phyloP scores from a whole-genome alignment of 768 basidiomycete species.

The Termitomyces sp. region DNA sequence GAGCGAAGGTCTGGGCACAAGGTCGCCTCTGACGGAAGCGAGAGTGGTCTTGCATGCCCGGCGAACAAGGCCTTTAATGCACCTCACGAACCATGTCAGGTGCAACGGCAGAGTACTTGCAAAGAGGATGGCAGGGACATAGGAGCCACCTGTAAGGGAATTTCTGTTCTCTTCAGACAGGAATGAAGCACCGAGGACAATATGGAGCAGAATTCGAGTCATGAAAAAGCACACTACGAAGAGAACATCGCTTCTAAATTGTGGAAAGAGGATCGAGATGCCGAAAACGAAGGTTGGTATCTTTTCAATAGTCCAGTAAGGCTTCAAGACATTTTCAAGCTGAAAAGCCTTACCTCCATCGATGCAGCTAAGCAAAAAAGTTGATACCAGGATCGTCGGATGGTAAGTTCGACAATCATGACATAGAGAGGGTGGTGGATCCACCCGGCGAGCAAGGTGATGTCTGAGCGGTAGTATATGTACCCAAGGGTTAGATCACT shows the following conservation, averaged over 20 bases:
- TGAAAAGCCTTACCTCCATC: constrained; percentile 38
- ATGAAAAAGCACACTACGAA: constrained; percentile 47
- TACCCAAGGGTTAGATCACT: constrained; percentile 46
- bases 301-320: constrained; percentile 28
- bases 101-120: constrained; percentile 43
- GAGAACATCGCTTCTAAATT: constrained; percentile 39
- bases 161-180: constrained; percentile 22
- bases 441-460: constrained; percentile 10
- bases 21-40: background rate
- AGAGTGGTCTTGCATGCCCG: constrained; percentile 9
- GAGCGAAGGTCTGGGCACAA: background rate
- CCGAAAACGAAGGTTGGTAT: constrained; percentile 53
- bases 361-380: constrained; percentile 39
- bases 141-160: constrained; percentile 26
- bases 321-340: background rate
- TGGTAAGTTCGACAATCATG: constrained; percentile 21
- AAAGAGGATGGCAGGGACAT: constrained; percentile 35
- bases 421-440: constrained; percentile 8
- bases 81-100: constrained; percentile 48
- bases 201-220: constrained; percentile 45
- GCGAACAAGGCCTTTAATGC: constrained; percentile 41
- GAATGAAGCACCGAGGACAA: constrained; percentile 29
- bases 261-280: constrained; percentile 37
- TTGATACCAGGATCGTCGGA: constrained; percentile 15
- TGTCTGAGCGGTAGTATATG: constrained; percentile 38